These are phyloP conservation scores for Climacium dendroides DNA, from an alignment of 225 moss, liverwort and hornwort species.

Conservation along the genomic window DNA sequence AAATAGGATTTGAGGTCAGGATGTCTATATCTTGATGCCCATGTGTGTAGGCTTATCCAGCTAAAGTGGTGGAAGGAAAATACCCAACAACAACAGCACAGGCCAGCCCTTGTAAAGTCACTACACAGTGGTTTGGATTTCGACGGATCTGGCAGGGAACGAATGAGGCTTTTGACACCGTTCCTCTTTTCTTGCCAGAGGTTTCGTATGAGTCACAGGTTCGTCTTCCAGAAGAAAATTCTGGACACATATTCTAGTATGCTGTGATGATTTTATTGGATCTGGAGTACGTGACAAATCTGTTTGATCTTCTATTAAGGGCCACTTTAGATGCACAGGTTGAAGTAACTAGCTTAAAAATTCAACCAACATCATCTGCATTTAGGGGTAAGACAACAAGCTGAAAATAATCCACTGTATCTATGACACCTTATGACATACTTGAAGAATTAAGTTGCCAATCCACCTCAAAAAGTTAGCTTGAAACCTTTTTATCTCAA, in stretches of 20 bases:
- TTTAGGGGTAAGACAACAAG: neutral
- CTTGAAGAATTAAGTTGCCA: neutral
- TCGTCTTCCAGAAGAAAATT: neutral
- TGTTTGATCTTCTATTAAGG: neutral
- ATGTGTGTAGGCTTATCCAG: slow-evolving; percentile 67
- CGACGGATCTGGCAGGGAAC: slow-evolving; percentile 77
- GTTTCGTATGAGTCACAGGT: slow-evolving; percentile 90
- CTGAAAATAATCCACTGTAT: neutral
- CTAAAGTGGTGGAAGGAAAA: slow-evolving; percentile 40
- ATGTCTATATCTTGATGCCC: neutral
- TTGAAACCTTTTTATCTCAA: neutral
- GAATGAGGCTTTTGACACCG: slow-evolving; percentile 56
- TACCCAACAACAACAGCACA: slow-evolving; percentile 71
- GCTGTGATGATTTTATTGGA: neutral
- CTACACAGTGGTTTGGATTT: slow-evolving; percentile 76
- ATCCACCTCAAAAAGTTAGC: neutral
- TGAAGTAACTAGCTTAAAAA: neutral
- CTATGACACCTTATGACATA: neutral
- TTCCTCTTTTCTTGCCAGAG: slow-evolving; percentile 77
- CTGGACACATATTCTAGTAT: neutral
- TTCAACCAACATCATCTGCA: neutral
- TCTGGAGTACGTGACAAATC: neutral
- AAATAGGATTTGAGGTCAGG: neutral
- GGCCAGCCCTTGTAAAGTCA: slow-evolving; percentile 76
- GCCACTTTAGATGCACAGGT: neutral